A percentile compares a stretch with the other conserved stretches of the same genome.
These are phyloP conservation scores for Hypoxylon lenormandii DNA, from an alignment of 495 filamentous ascomycete genomes.

Conservation along the genomic window DNA sequence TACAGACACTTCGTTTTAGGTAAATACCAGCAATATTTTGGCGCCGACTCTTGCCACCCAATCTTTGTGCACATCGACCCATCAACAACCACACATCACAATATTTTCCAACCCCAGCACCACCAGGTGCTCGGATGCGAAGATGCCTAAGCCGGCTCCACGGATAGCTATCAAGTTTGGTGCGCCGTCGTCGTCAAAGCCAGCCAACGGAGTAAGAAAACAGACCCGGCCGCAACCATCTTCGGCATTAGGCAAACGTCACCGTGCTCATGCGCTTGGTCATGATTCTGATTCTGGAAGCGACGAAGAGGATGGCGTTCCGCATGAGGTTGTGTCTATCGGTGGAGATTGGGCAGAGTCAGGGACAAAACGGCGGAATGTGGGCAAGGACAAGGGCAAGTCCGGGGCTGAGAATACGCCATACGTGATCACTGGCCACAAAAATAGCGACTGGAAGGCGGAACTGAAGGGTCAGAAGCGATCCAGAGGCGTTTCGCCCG, in stretches of 20 bases:
- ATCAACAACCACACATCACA: background rate
- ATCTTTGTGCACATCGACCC: too few species aligned
- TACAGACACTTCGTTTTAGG: too few species aligned
- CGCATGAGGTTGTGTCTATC: constrained; percentile 56
- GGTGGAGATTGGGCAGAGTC: constrained; percentile 47
- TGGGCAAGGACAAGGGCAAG: constrained; percentile 26
- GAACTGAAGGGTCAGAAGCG: constrained; percentile 65
- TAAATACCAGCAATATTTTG: too few species aligned
- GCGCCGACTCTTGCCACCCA: too few species aligned
- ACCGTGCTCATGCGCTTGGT: constrained; percentile 50
- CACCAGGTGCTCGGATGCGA: background rate
- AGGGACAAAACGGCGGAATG: constrained; percentile 31
- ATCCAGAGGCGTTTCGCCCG: constrained; percentile 65
- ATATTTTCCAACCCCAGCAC: background rate
- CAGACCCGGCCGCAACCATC: constrained; percentile 48
- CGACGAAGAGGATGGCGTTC: constrained; percentile 45
- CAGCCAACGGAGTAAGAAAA: constrained; percentile 46
- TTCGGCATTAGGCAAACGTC: constrained; percentile 54
- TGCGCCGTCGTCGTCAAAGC: constrained; percentile 37
- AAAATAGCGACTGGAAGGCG: constrained; percentile 80
- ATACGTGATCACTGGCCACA: constrained; percentile 73
- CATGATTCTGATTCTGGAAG: constrained; percentile 53
- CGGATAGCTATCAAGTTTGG: constrained; percentile 58
- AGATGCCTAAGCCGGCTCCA: constrained; percentile 48
- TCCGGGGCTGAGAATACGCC: constrained; percentile 54